A percentile compares a stretch with the other conserved stretches of the same genome.
Conservation (phyloP, 495 filamentous ascomycete species). For the Polyplosphaeria fusca region DNA sequence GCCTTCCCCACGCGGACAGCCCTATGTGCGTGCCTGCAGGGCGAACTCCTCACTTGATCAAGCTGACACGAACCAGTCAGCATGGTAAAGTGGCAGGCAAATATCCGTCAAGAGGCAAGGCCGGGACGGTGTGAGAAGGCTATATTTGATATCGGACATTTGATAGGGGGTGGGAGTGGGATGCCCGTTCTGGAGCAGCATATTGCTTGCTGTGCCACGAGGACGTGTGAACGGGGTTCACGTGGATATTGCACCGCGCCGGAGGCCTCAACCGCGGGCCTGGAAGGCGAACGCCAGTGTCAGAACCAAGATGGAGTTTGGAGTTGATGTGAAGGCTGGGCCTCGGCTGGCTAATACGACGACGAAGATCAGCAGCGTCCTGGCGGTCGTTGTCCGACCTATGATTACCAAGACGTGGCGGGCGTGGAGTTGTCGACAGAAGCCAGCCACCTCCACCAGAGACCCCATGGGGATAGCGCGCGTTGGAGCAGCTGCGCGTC, state of each 20-base stretch:
- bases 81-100: no score
- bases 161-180: no score
- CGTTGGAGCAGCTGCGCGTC: neutral
- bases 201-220: no score
- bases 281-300: no score
- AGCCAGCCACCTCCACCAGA: neutral
- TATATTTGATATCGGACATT: no score
- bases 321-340: no score
- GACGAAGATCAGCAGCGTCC: neutral
- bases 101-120: no score
- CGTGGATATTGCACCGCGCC: no score
- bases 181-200: no score
- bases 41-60: conserved; percentile 17
- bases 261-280: no score
- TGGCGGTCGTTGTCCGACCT: neutral
- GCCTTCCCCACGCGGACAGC: neutral
- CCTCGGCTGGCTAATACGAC: neutral
- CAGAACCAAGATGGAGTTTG: neutral
- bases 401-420: neutral
- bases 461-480: neutral
- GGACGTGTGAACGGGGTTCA: no score
- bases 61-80: conserved; percentile 29
- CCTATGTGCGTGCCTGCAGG: conserved; percentile 12
- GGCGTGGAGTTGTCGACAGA: neutral
- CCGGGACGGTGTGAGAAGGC: no score